Evolutionary conservation across 441 rosid species (phyloP), one percentile per base, ranked within the genome.

Genomic region (Pelargonium exstipulatum): DNA sequence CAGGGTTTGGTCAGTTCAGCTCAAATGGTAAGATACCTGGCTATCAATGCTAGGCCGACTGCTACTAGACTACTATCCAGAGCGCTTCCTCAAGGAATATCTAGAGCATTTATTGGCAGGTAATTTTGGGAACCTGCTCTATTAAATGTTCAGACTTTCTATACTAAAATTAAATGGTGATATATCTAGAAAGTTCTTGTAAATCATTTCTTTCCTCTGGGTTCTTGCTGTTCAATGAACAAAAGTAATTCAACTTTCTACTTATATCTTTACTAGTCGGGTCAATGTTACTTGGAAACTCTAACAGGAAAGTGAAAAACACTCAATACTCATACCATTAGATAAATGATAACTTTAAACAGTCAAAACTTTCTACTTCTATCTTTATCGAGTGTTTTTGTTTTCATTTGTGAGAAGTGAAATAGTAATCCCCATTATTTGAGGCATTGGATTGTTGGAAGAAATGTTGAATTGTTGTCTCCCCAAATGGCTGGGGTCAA

Each of bases 71-170:
- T 20, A 4, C 10, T 58, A 20, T 9, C 62, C 10, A 58, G 62
- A 58, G 62, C 62, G 22, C 62, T 58, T 20, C 62, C 62, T 58
- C 62, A 58, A 58, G 29, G 32, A 20, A 18, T 58, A 9, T 58
- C 62, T 58, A 58, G 62, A 58, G 62, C 62, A 58, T 20, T 58
- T 58, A 58, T 58, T 58, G 62, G 62, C 29, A 58, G 62, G 62
- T 20, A 53, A 58, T 58, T 58, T 58, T 58, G 12, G 22, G 62
- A 57, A 58, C 62, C 32, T 9, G 22, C 24, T 18, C 10, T 58
- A 22, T 58, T 26, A 58, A 58, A 20, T 57, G 62, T 57, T 57
- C 62, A 20, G 22, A 8, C 17, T 51, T 55, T 55, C 61, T 55
- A 24, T 24, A 57, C 62, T 17, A 57, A 57, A 12, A 57, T 57